A percentile compares a stretch with the other conserved stretches of the same genome.
Conservation (phyloP, 2,329 filamentous ascomycete genomes). For the Fusarium oligoseptatum region DNA sequence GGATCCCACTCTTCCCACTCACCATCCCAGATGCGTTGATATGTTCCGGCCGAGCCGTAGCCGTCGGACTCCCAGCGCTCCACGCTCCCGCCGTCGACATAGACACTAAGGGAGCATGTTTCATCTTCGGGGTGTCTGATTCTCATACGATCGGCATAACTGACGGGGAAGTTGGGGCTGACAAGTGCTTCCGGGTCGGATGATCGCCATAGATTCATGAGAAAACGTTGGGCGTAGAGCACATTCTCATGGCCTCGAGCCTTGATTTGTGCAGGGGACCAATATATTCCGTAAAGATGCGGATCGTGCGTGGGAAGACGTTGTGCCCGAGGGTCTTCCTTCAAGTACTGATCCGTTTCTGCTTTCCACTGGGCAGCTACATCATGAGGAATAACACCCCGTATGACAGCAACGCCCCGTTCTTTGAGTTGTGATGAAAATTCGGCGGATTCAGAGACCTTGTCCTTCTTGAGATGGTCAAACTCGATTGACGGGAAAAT, state of each 20-base stretch:
- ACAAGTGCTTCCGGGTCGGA: constrained; percentile 59
- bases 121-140: constrained; percentile 65
- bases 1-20: constrained; percentile 82
- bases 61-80: constrained; percentile 76
- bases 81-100: constrained; percentile 74
- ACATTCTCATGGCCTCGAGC: constrained; percentile 56
- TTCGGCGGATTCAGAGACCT: constrained; percentile 37
- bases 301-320: constrained; percentile 50
- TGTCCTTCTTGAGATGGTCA: constrained; percentile 51
- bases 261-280: constrained; percentile 57
- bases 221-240: constrained; percentile 60
- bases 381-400: constrained; percentile 48
- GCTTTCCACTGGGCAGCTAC: constrained; percentile 60
- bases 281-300: constrained; percentile 55
- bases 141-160: constrained; percentile 72
- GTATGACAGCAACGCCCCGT: constrained; percentile 50
- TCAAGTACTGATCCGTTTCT: constrained; percentile 65
- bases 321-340: constrained; percentile 58
- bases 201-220: constrained; percentile 55
- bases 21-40: constrained; percentile 75
- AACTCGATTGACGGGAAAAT: constrained; percentile 60
- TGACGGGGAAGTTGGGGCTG: constrained; percentile 61
- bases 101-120: constrained; percentile 68
- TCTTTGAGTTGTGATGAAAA: constrained; percentile 48
- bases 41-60: constrained; percentile 71